These are phyloP conservation scores for Brassica incana DNA, from an alignment of 345 rosid species.

Conservation along the genomic window DNA sequence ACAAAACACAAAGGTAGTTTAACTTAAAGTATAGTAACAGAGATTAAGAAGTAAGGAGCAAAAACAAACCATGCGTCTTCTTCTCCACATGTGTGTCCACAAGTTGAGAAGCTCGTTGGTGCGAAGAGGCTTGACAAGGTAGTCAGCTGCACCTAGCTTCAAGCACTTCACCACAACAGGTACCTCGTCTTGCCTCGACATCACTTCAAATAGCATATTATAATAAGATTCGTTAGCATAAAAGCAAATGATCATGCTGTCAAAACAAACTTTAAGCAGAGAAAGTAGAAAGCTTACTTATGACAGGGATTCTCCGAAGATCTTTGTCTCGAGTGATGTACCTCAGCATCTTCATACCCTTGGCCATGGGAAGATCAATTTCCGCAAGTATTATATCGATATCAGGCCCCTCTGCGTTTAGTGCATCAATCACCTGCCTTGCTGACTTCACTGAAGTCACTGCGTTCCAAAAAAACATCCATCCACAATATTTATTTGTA, in stretches of 20 bases:
- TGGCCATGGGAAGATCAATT: slow-evolving; percentile 91
- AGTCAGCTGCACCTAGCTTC: slow-evolving; percentile 86
- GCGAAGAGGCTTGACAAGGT: slow-evolving; percentile 83
- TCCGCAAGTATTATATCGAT: slow-evolving; percentile 94
- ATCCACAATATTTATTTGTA: background rate
- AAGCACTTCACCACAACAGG: slow-evolving; percentile 76
- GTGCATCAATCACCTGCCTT: slow-evolving; percentile 92
- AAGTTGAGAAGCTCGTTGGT: slow-evolving; percentile 74
- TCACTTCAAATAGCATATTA: slow-evolving; percentile 53
- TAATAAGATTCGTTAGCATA: background rate
- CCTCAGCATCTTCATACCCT: slow-evolving; percentile 96
- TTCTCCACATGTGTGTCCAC: slow-evolving; percentile 93
- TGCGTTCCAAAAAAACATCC: slow-evolving; percentile 37
- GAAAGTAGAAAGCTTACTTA: slow-evolving; percentile 62
- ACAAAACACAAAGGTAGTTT: slow-evolving; percentile 27
- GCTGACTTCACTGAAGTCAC: slow-evolving; percentile 90
- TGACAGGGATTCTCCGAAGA: slow-evolving; percentile 85
- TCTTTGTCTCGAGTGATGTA: slow-evolving; percentile 83
- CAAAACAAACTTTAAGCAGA: background rate
- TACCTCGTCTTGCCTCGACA: slow-evolving; percentile 86
- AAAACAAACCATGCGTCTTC: slow-evolving; percentile 52
- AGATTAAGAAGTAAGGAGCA: background rate
- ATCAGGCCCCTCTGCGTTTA: slow-evolving; percentile 94
- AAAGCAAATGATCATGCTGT: background rate
- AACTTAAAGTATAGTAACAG: background rate